Base-by-base conservation (phyloP, 1,284 basidiomycete genomes). In the Papiliotrema laurentii region DNA sequence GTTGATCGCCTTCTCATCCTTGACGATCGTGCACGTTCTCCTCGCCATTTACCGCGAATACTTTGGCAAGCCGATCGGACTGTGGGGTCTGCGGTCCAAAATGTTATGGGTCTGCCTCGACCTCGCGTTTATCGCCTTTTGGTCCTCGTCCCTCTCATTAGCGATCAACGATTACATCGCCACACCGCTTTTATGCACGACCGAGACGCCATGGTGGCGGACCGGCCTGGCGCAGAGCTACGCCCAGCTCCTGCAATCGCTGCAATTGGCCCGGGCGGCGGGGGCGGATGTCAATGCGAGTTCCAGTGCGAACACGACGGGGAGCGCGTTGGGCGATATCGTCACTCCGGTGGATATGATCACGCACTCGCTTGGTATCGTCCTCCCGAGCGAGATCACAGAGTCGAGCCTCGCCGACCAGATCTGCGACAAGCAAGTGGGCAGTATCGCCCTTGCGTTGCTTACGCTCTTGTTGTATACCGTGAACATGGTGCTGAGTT, bases 161-260 rank as follows among this genome's bases (percentile, higher is more conserved):
- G 62, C 76, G 0, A 75, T 77, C 54, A 78, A 80, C 63, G 79
- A 80, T 60, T 75, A 77, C 59, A 77, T 80, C 51, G 76, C 76
- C 16, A 78, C 77, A n/a, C 75, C 78, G 5, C 66, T 80, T 37
- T 63, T 75, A 43, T 80, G 80, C 56, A 67, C 70, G 2, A 28
- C 61, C 6, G 60, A 53, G 25, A 57, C 50, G 3, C 61, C 69
- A 9, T 71, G 70, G 69, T 71, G 72, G 72, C 34, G 54, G 38
- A 19, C 38, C 14, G 57, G 54, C n/a, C 36, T 61, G 19, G 46
- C 45, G 10, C 11, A 39, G 2, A 42, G 50, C 14, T 67, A 67
- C 37, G 51, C 52, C 3, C 14, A 33, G n/a, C 47, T 66, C 3
- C 31, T 66, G 5, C 50, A 45, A 6, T 33, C 35, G 6, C 10